Conservation (phyloP, 2,329 filamentous ascomycete genomes). For the Venturia oleaginea region DNA sequence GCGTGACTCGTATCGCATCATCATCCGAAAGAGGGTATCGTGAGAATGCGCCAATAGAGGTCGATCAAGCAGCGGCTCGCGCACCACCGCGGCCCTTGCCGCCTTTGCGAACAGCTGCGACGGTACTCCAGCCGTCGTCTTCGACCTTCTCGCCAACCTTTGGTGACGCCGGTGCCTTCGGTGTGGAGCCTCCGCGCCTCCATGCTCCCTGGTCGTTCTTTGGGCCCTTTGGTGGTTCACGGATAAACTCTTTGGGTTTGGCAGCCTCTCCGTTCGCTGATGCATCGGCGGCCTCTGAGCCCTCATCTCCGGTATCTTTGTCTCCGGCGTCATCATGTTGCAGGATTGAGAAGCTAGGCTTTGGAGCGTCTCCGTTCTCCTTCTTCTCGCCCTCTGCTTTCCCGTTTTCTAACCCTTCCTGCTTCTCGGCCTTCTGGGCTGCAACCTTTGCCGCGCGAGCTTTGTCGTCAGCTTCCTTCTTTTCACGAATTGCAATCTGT, state of each 20-base stretch:
- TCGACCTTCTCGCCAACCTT: slow-evolving; percentile 35
- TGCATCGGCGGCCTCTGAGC: slow-evolving; percentile 32
- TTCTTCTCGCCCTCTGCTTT: slow-evolving; percentile 21
- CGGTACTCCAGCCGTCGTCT: slow-evolving; percentile 46
- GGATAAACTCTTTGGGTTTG: slow-evolving; percentile 47
- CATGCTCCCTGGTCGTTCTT: slow-evolving; percentile 13
- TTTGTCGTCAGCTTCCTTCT: slow-evolving; percentile 81
- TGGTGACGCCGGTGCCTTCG: slow-evolving; percentile 24
- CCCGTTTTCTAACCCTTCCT: slow-evolving; percentile 24
- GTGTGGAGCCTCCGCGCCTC: slow-evolving; percentile 27
- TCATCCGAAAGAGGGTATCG: slow-evolving; percentile 7
- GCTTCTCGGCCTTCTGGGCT: slow-evolving; percentile 46
- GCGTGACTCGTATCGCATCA: background rate
- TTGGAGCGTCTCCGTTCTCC: slow-evolving; percentile 21
- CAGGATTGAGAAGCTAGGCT: slow-evolving; percentile 44
- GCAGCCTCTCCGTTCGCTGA: slow-evolving; percentile 37
- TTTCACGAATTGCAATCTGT: slow-evolving; percentile 62
- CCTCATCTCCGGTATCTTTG: slow-evolving; percentile 26
- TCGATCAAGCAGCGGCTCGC: slow-evolving; percentile 4
- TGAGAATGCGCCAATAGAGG: slow-evolving; percentile 2
- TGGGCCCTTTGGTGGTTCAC: slow-evolving; percentile 28
- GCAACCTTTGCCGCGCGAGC: slow-evolving; percentile 62
- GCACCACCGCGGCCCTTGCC: slow-evolving; percentile 12
- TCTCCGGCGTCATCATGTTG: slow-evolving; percentile 23
- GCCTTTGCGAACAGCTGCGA: slow-evolving; percentile 20